Percentiles rank a stretch among this genome's conserved stretches.
These are phyloP conservation scores for Rhynchospora breviuscula DNA, from an alignment of 176 grass and related monocot species.

Conservation along the genomic window DNA sequence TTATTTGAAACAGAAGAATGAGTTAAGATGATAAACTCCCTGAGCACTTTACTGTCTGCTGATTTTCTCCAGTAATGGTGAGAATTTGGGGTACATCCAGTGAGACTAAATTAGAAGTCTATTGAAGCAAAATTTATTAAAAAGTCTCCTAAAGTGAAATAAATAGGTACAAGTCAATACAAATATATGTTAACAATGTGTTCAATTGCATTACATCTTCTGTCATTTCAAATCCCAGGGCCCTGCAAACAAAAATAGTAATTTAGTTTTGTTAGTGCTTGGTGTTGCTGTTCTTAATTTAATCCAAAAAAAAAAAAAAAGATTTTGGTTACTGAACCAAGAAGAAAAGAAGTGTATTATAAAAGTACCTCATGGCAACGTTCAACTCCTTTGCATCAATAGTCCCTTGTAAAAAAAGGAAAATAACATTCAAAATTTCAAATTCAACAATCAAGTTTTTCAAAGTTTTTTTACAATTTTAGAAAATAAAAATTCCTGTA, in stretches of 20 bases:
- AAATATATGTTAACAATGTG: neutral
- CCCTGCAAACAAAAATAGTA: slow-evolving; percentile 30
- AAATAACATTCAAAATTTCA: neutral
- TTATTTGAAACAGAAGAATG: neutral
- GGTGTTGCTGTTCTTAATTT: neutral
- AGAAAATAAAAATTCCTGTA: neutral
- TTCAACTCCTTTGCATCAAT: slow-evolving; percentile 68
- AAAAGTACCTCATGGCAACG: slow-evolving; percentile 62
- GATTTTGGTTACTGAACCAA: neutral
- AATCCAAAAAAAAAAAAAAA: neutral
- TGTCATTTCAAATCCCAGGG: slow-evolving; percentile 79
- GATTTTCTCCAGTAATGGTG: neutral
- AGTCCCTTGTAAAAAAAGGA: slow-evolving; percentile 31
- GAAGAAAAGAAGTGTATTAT: neutral
- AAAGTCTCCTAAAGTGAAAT: neutral
- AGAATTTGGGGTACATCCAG: neutral
- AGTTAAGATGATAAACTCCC: neutral
- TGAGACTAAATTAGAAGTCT: neutral
- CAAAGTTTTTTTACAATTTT: neutral
- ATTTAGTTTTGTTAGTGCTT: neutral
- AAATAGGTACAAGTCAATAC: neutral
- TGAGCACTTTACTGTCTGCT: neutral
- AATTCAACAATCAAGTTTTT: neutral
- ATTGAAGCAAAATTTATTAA: neutral
- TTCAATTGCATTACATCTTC: slow-evolving; percentile 39